These are phyloP conservation scores for Thelephora aurantiotincta DNA, from an alignment of 768 basidiomycete species.

Conservation along the genomic window DNA sequence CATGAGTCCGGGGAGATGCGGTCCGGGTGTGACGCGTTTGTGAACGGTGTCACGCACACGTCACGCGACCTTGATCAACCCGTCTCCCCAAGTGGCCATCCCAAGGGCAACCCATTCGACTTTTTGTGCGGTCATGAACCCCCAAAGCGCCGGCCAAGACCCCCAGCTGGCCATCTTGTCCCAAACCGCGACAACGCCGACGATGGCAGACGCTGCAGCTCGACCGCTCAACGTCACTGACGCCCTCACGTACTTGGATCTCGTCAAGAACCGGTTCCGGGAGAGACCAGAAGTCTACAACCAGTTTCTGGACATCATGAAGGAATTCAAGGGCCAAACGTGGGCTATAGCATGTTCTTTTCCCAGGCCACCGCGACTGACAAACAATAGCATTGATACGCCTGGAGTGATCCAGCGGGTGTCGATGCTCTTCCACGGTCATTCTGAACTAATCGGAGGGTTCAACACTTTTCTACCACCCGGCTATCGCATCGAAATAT, in stretches of 20 bases:
- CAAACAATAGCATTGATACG: constrained; percentile 69
- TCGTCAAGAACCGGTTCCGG: constrained; percentile 84
- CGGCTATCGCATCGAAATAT: constrained; percentile 87
- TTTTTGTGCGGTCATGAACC: too few relatives aligned
- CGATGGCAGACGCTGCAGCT: too few relatives aligned
- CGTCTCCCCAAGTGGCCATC: too few relatives aligned
- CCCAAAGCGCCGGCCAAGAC: too few relatives aligned
- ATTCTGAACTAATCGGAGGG: constrained; percentile 83
- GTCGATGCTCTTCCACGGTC: constrained; percentile 82
- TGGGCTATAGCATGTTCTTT: constrained; percentile 39
- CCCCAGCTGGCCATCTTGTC: too few relatives aligned
- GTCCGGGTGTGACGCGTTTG: too few relatives aligned
- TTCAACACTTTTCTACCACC: constrained; percentile 96
- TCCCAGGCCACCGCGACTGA: not conserved
- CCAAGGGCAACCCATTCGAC: too few relatives aligned
- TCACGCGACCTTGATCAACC: too few relatives aligned
- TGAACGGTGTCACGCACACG: too few relatives aligned
- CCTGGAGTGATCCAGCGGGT: constrained; percentile 95
- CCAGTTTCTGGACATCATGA: constrained; percentile 93
- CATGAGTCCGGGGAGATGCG: too few relatives aligned
- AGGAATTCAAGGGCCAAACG: constrained; percentile 96
- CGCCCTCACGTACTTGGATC: constrained; percentile 86
- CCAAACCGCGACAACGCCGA: too few relatives aligned
- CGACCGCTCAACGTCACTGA: constrained; percentile 86
- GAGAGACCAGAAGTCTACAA: constrained; percentile 92